Evolutionary conservation across 192 early-diverging fungal species (phyloP), one percentile per base, ranked within the genome.

Genomic region (Dissophora ornata): DNA sequence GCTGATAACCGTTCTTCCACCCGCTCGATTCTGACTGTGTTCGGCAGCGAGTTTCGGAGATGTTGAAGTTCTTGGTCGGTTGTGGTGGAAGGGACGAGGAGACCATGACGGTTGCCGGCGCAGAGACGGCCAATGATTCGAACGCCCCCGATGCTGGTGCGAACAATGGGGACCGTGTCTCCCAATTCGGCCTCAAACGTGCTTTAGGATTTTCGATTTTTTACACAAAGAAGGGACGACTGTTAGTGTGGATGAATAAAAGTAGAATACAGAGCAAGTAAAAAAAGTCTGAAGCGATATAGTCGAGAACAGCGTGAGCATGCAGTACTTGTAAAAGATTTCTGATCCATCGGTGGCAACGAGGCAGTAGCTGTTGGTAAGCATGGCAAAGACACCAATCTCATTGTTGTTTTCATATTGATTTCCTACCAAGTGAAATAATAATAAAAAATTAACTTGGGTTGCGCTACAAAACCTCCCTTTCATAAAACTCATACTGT

Each of bases 341-440:
- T 98, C 97, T 10, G 96, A 98, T 34, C 97, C 97, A 66, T 97
- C 97, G 48, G 97, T 87, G 29, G 96, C 95, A 33, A 98, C 96
- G 61, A 99, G 85, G 81, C 94, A 96, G 84, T 98, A 99, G 38
- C 94, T 91, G 87, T 99, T 99, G 81, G 97, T 99, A 66, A 99
- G 90, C 67, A 92, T 89, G 79, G 96, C 89, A 62, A 99, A 99
- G 49, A 98, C 97, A 54, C 97, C 97, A 82, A 99, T 95, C 82
- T 99, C 97, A 85, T 98, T 98, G 84, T 87, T 95, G 87, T 97
- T 99, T 88, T 99, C 97, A 80, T 98, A 99, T 85, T 96, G 94
- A 28, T 95, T 94, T 80, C 96, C 88, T 86, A n/a, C n/a, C n/a
- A n/a, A n/a, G n/a, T n/a, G n/a, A n/a, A n/a, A n/a, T n/a, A n/a